These are phyloP conservation scores for Rubia yunnanensis DNA, from an alignment of 257 asterid species.

Conservation along the genomic window DNA sequence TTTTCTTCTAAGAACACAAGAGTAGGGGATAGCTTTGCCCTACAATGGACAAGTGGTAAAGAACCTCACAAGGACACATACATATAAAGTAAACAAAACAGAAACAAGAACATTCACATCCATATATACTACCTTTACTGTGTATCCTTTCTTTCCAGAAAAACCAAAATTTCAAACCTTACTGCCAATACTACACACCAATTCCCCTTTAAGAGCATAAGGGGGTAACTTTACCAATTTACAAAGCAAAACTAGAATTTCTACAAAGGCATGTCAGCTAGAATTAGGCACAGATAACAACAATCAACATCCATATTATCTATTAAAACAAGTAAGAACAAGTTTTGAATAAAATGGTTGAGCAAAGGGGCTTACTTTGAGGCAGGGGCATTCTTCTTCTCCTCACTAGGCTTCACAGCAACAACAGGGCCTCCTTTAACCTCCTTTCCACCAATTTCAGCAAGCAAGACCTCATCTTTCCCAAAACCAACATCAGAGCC, in stretches of 20 bases:
- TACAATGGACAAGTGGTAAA: too few species aligned
- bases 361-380: conserved; percentile 38
- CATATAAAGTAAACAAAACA: not conserved
- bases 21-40: not conserved
- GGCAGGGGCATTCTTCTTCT: conserved; percentile 52
- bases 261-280: not conserved
- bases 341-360: not conserved
- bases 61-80: not conserved
- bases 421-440: conserved; percentile 15
- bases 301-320: not conserved
- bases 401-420: conserved; percentile 29
- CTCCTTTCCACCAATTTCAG: conserved; percentile 20
- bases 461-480: conserved; percentile 24
- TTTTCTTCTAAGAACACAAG: not conserved
- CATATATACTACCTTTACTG: not conserved
- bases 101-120: not conserved
- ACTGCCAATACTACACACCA: too few species aligned
- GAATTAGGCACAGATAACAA: not conserved
- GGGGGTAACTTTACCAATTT: not conserved
- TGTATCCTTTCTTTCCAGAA: not conserved
- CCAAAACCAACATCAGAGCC: conserved; percentile 47
- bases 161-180: not conserved
- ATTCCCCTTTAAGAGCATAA: not conserved
- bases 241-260: too few species aligned
- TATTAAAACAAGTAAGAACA: not conserved